Evolutionary conservation across 2,329 filamentous ascomycete genomes (phyloP).

Genomic region (Teratosphaeria gauchensis): DNA sequence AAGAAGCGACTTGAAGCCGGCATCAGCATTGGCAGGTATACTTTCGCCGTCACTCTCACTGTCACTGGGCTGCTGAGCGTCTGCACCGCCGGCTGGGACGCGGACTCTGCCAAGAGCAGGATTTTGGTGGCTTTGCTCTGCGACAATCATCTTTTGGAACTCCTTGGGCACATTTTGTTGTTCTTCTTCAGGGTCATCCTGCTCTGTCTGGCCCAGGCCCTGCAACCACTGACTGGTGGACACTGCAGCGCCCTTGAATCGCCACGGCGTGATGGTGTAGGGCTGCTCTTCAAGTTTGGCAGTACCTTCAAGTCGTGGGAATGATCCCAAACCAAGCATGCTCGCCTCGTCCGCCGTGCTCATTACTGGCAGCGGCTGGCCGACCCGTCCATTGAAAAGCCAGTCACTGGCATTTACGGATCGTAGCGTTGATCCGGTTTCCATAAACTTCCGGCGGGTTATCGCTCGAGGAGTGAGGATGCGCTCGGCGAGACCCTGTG

Average conservation of each 20-base stretch:
- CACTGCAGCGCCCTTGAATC: constrained; percentile 5
- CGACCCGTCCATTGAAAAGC: constrained; percentile 18
- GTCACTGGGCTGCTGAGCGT: constrained; percentile 4
- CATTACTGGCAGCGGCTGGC: constrained; percentile 1
- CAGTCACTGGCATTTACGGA: constrained; percentile 7
- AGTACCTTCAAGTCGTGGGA: not conserved
- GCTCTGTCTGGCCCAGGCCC: constrained; percentile 15
- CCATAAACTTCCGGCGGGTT: constrained; percentile 8
- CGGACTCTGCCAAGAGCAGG: constrained; percentile 6
- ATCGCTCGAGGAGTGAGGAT: constrained; percentile 12
- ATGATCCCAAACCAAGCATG: not conserved
- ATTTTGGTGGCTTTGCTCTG: constrained; percentile 6
- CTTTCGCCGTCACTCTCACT: constrained; percentile 2
- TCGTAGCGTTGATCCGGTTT: constrained; percentile 17
- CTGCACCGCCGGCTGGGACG: constrained; percentile 8
- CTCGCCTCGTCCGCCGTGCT: not conserved
- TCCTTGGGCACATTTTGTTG: constrained; percentile 14
- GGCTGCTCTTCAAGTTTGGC: constrained; percentile 1
- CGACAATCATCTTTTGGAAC: constrained; percentile 8
- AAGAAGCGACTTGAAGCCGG: constrained; percentile 1
- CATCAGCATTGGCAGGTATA: not conserved
- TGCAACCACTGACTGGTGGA: constrained; percentile 15
- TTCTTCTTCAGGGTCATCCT: constrained; percentile 5
- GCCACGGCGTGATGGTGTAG: constrained; percentile 5
- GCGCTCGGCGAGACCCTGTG: constrained; percentile 11